Conservation (phyloP, 2,329 filamentous ascomycete species). For the Capronia epimyces region DNA sequence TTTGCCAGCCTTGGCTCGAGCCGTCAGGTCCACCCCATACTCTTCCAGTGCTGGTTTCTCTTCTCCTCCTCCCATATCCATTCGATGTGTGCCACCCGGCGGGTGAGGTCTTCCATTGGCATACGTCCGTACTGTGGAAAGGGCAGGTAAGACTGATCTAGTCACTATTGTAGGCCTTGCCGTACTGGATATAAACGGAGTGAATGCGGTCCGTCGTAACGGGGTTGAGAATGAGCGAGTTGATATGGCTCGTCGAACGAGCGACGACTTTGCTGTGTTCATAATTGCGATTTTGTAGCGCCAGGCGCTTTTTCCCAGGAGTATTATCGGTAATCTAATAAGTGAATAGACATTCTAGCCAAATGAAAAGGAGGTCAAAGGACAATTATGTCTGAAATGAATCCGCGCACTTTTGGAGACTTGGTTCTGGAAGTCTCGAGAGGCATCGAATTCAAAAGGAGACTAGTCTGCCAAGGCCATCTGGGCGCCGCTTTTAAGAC, state of each 20-base stretch:
- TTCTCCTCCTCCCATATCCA: constrained; percentile 72
- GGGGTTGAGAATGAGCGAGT: constrained; percentile 11
- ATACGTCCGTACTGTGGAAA: constrained; percentile 38
- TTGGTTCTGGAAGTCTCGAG: constrained; percentile 18
- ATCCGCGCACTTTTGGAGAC: neutral
- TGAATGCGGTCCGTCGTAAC: constrained; percentile 8
- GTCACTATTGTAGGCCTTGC: constrained; percentile 2
- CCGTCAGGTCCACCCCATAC: constrained; percentile 86
- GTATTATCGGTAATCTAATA: constrained; percentile 23
- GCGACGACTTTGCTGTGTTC: constrained; percentile 23
- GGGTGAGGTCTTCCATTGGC: constrained; percentile 63
- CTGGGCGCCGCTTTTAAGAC: neutral
- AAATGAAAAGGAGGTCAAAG: neutral
- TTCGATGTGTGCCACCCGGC: constrained; percentile 85
- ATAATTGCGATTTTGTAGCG: constrained; percentile 12
- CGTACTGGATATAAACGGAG: constrained; percentile 3
- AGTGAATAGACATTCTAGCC: constrained; percentile 3
- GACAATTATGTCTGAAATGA: neutral
- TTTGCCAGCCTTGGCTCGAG: constrained; percentile 76
- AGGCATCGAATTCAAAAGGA: constrained; percentile 5
- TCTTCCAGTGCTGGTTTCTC: constrained; percentile 86
- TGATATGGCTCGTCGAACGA: constrained; percentile 23
- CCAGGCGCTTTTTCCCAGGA: constrained; percentile 4
- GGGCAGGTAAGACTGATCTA: constrained; percentile 7
- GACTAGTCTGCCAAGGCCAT: neutral